Percentiles rank a stretch among this genome's conserved stretches.
Evolutionary conservation across 2,329 filamentous ascomycete genomes (phyloP).

Genomic region (Aspergillus oerlinghausenensis): DNA sequence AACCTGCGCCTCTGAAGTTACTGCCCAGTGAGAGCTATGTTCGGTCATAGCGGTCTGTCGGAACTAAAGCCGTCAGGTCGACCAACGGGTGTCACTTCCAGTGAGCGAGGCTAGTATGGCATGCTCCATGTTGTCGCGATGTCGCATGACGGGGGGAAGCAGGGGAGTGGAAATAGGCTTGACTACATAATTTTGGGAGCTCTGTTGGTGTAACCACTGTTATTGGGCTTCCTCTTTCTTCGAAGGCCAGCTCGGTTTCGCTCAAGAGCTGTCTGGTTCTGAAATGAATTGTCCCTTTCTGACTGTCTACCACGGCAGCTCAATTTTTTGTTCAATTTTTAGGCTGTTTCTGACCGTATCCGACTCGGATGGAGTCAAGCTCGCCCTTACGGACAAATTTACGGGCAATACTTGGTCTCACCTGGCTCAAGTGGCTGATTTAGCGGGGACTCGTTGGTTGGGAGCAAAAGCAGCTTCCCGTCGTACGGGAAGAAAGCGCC

Average conservation of each 20-base stretch:
- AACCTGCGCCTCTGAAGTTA: constrained; percentile 1
- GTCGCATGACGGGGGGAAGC: constrained; percentile 10
- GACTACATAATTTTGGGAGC: constrained; percentile 1
- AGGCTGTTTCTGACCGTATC: background rate
- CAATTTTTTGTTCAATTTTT: background rate
- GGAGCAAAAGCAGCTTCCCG: constrained; percentile 20
- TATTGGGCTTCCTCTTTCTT: background rate
- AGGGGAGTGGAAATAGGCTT: constrained; percentile 4
- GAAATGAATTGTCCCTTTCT: background rate
- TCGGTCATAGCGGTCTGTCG: constrained; percentile 13
- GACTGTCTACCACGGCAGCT: background rate
- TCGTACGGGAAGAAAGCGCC: constrained; percentile 23
- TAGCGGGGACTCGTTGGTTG: constrained; percentile 20
- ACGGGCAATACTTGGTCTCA: constrained; percentile 3
- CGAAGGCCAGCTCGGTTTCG: background rate
- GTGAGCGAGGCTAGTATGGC: constrained; percentile 9
- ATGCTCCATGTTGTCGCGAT: background rate
- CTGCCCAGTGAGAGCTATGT: background rate
- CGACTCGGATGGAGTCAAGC: constrained; percentile 10
- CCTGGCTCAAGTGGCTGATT: constrained; percentile 10
- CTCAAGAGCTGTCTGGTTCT: background rate
- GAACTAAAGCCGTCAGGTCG: constrained; percentile 7
- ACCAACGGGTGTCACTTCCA: constrained; percentile 12
- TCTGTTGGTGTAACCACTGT: background rate
- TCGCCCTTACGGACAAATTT: constrained; percentile 8